phyloP scores from a whole-genome alignment of 176 grass and related monocot species.

The Ensete glaucum region DNA sequence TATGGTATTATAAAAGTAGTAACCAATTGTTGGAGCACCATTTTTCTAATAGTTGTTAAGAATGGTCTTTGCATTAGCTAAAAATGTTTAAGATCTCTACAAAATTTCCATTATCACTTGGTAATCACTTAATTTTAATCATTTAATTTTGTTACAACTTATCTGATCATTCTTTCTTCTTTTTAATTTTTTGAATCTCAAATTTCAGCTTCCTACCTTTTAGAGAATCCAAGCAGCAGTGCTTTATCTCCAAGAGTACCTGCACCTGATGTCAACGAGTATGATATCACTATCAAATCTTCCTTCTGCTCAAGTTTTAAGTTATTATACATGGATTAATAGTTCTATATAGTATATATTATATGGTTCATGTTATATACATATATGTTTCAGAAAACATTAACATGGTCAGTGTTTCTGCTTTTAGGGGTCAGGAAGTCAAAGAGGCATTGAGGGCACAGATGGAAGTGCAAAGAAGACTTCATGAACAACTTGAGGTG shows the following conservation, averaged over 20 bases:
- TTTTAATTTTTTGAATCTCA: neutral
- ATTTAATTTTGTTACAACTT: no score
- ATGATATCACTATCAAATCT: slow-evolving; percentile 18
- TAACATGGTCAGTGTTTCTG: slow-evolving; percentile 19
- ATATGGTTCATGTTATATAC: neutral
- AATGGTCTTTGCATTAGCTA: no score
- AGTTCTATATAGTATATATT: neutral
- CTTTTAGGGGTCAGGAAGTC: slow-evolving; percentile 53
- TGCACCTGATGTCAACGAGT: slow-evolving; percentile 84
- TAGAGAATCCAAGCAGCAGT: slow-evolving; percentile 61
- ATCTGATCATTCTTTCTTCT: no score
- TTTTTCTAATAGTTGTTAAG: no score
- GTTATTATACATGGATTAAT: neutral
- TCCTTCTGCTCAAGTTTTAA: neutral
- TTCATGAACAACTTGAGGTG: slow-evolving; percentile 49
- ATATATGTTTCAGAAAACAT: neutral
- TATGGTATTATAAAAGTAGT: no score
- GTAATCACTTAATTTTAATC: neutral
- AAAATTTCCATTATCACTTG: neutral
- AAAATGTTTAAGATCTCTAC: no score
- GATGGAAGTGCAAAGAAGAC: slow-evolving; percentile 39
- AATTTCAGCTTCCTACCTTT: slow-evolving; percentile 73
- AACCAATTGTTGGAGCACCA: no score
- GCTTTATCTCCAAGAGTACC: slow-evolving; percentile 69
- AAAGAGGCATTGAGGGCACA: slow-evolving; percentile 56